Evolutionary conservation across 768 basidiomycete species (phyloP).

Genomic region (Sistotremastrum suecicum): DNA sequence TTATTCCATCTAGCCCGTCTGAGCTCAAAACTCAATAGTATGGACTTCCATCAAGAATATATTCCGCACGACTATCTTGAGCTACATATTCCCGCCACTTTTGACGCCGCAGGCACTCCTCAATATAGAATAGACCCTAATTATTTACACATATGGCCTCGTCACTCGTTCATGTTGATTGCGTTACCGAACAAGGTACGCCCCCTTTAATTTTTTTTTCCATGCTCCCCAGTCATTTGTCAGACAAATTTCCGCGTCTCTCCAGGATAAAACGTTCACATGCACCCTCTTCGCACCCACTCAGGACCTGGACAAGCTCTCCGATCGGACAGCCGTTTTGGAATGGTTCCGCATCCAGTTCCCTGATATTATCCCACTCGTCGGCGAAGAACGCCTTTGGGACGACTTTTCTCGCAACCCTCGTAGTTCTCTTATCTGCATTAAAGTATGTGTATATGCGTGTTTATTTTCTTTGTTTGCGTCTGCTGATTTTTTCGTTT

Average conservation of each 20-base stretch:
- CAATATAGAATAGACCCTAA: slow-evolving; percentile 81
- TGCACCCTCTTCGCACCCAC: slow-evolving; percentile 91
- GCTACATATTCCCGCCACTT: slow-evolving; percentile 82
- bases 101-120: slow-evolving; percentile 41
- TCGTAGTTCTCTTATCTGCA: slow-evolving; percentile 78
- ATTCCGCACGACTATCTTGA: slow-evolving; percentile 95
- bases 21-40: slow-evolving; percentile 33
- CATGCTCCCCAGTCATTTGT: slow-evolving; percentile 8
- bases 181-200: slow-evolving; percentile 90
- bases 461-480: slow-evolving; percentile 15
- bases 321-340: slow-evolving; percentile 38
- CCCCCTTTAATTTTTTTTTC: slow-evolving; percentile 13
- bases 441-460: slow-evolving; percentile 52
- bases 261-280: slow-evolving; percentile 91
- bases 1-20: slow-evolving; percentile 12
- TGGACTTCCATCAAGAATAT: slow-evolving; percentile 92
- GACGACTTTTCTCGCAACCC: slow-evolving; percentile 75
- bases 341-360: slow-evolving; percentile 77
- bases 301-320: slow-evolving; percentile 54
- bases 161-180: slow-evolving; percentile 98
- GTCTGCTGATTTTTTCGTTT: slow-evolving; percentile 7
- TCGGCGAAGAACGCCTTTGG: slow-evolving; percentile 68
- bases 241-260: slow-evolving; percentile 1
- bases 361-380: slow-evolving; percentile 73
- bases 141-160: slow-evolving; percentile 98